phyloP scores from a whole-genome alignment of 306 rosid species.

The barrel medic (Medicago truncatula) region MtrunA17r5.0-ANR NC_053044.1:2728001-2728500 shows the following conservation, averaged over 20 bases:
- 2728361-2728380: conserved; percentile 1
- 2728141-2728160: conserved; percentile 36
- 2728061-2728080: conserved; percentile 11
- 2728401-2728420: too few species aligned
- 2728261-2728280: conserved; percentile 86
- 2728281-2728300: conserved; percentile 96
- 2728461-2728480: too few species aligned
- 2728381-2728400: conserved; percentile 33
- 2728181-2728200: conserved; percentile 37
- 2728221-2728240: conserved; percentile 12
- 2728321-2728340: conserved; percentile 96
- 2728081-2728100: neutral
- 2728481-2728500: too few species aligned
- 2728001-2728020: conserved; percentile 7
- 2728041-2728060: conserved; percentile 8
- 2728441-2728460: neutral
- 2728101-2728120: conserved; percentile 13
- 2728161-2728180: conserved; percentile 6
- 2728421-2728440: neutral
- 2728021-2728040: conserved; percentile 5
- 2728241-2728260: conserved; percentile 73
- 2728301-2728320: conserved; percentile 90
- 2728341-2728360: conserved; percentile 68
- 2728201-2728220: conserved; percentile 1
- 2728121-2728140: conserved; percentile 25